Evolutionary conservation across 176 grass and related monocot species (phyloP), one percentile per base, ranked within the genome.

Genomic region (Rhynchospora tenuis): DNA sequence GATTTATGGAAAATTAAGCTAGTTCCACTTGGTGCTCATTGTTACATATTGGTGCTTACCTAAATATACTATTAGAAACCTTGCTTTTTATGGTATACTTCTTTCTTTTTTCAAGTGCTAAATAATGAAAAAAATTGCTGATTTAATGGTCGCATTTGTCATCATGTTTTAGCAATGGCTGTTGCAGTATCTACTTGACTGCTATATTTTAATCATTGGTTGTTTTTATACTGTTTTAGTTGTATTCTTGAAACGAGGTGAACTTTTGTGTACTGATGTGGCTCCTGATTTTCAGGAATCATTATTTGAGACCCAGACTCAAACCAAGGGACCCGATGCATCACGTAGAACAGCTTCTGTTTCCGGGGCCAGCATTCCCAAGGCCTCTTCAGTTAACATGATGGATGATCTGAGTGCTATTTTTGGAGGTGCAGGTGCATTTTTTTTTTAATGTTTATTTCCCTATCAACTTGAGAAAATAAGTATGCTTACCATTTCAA

Each of bases 381-480:
- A 99, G 73, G 67, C 89, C 86, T 98, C 91, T 57, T 83, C 93
- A 80, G 73, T 89, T 85, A 96, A 96, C 89, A 88, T 99, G 93
- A 83, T 86, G 13, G 97, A 99, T 83, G 97, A 99, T 82, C 83
- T 96, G 72, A 89, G 89, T 64, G 91, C 93, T 52, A 94, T 99
- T 79, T 96, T 99, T 92, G 97, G 97, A 95, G 97, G 97, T 93
- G 90, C 88, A 88, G 7, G 7, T 51, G 48, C 73, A 89, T 16
- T 79, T 31, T 79, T 87, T 5, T 64, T 59, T 88, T 0, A 8
- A 83, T 61, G 52, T 24, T 47, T 15, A 26, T 27, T 54, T n/a
- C 17, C 16, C 64, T 68, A 42, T 68, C 31, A 68, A 68, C 2
- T 5, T 5, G 13, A 27, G 23, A 26, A 52, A 28, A 75, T 51